These are phyloP conservation scores for Flagelloscypha sp. DNA, from an alignment of 768 basidiomycete species.

Conservation along the genomic window DNA sequence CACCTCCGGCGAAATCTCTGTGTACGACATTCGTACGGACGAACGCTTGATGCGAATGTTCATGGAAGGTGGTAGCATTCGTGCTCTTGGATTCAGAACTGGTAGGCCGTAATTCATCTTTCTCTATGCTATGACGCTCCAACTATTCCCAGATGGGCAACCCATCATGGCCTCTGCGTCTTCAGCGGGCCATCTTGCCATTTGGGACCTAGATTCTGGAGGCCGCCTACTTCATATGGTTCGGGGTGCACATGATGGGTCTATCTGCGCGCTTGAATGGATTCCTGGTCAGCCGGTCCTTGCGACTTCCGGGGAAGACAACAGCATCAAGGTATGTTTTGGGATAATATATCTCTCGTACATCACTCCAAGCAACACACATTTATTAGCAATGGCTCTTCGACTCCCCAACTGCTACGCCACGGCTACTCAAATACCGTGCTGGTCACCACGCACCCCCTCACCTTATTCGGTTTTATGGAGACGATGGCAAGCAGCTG, in stretches of 20 bases:
- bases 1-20: slow-evolving; percentile 75
- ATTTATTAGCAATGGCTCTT: slow-evolving; percentile 88
- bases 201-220: slow-evolving; percentile 86
- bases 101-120: slow-evolving; percentile 42
- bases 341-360: neutral
- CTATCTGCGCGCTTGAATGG: slow-evolving; percentile 81
- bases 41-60: slow-evolving; percentile 83
- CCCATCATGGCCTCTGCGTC: slow-evolving; percentile 85
- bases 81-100: slow-evolving; percentile 75
- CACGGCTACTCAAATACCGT: slow-evolving; percentile 83
- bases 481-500: slow-evolving; percentile 93
- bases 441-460: slow-evolving; percentile 90
- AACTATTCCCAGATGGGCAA: slow-evolving; percentile 57
- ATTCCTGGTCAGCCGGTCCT: slow-evolving; percentile 87
- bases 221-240: slow-evolving; percentile 80
- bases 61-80: slow-evolving; percentile 80
- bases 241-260: slow-evolving; percentile 82
- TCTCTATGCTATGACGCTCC: slow-evolving; percentile 1
- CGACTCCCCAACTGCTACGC: slow-evolving; percentile 81
- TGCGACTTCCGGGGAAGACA: slow-evolving; percentile 87
- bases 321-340: slow-evolving; percentile 77
- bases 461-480: slow-evolving; percentile 89
- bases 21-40: slow-evolving; percentile 87
- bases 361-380: slow-evolving; percentile 8
- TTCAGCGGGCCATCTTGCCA: slow-evolving; percentile 77